Conservation (phyloP, 257 asterid genomes). For the Apocynum venetum region DNA sequence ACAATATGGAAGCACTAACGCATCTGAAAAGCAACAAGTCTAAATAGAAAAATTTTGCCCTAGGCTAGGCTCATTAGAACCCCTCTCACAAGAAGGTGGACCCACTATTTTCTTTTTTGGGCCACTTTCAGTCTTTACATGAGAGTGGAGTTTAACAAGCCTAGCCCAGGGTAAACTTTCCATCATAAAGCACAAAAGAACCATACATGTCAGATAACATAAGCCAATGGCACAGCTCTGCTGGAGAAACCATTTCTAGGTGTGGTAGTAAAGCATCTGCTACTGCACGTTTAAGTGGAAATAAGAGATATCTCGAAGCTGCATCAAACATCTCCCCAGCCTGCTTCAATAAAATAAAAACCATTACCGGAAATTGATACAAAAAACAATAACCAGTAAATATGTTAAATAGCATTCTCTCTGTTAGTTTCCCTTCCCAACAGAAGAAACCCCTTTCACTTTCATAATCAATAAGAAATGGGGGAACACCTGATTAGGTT, state of each 20-base stretch:
- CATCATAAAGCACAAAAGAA: conserved; percentile 10
- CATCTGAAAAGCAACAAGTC: neutral
- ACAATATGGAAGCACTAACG: neutral
- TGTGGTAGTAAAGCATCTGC: conserved; percentile 88
- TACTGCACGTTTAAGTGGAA: conserved; percentile 94
- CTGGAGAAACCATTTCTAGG: conserved; percentile 76
- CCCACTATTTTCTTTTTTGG: neutral
- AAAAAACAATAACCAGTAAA: neutral
- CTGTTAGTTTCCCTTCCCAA: neutral
- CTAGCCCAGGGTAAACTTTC: neutral
- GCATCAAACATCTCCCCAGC: conserved; percentile 94
- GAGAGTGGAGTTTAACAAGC: neutral
- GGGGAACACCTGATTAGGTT: conserved; percentile 68
- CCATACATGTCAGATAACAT: conserved; percentile 82
- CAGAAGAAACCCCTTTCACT: neutral
- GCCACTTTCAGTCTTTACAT: neutral
- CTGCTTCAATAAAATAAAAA: conserved; percentile 27
- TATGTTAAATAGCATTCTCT: neutral
- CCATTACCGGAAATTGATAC: neutral
- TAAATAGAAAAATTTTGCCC: neutral
- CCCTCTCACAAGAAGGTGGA: neutral
- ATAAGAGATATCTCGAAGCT: conserved; percentile 89
- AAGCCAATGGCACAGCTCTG: conserved; percentile 89
- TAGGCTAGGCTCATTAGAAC: neutral
- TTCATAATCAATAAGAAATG: neutral